Conservation (phyloP, 768 basidiomycete genomes). For the Mycena floridula region DNA sequence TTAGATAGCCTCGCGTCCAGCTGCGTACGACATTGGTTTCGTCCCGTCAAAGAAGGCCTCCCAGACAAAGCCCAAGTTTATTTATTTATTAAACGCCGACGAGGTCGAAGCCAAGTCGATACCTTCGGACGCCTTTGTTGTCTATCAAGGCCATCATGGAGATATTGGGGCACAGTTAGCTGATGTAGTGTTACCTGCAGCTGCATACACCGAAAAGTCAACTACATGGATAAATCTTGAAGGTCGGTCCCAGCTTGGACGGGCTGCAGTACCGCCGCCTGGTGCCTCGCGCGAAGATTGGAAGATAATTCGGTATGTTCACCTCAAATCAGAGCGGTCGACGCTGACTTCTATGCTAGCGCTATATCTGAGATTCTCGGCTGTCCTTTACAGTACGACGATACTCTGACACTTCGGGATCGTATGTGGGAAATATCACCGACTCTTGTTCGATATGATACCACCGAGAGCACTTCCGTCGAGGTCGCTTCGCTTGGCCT, state of each 20-base stretch:
- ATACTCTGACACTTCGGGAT: conserved; percentile 76
- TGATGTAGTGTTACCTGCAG: conserved; percentile 91
- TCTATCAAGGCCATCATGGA: conserved; percentile 98
- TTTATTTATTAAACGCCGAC: conserved; percentile 96
- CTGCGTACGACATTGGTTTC: conserved; percentile 94
- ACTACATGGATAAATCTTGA: conserved; percentile 97
- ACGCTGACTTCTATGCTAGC: conserved; percentile 28
- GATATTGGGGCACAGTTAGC: conserved; percentile 94
- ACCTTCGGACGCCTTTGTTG: conserved; percentile 89
- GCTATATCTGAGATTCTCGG: conserved; percentile 89
- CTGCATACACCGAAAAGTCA: conserved; percentile 89
- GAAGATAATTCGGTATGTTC: conserved; percentile 80
- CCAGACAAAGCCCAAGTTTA: conserved; percentile 78
- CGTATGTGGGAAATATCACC: conserved; percentile 98
- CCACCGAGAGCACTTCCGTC: conserved; percentile 66
- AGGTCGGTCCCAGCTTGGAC: conserved; percentile 84
- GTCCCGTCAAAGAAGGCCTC: conserved; percentile 78
- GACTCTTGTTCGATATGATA: conserved; percentile 79
- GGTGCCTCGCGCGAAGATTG: conserved; percentile 95
- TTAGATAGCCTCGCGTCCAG: conserved; percentile 86
- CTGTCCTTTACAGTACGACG: conserved; percentile 81
- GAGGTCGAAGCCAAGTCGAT: conserved; percentile 86
- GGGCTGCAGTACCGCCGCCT: conserved; percentile 91
- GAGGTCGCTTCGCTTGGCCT: conserved; percentile 72
- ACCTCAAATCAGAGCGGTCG: not conserved